Evolutionary conservation across 2,329 filamentous ascomycete species (phyloP).

Genomic region (Gnomoniopsis sp.): DNA sequence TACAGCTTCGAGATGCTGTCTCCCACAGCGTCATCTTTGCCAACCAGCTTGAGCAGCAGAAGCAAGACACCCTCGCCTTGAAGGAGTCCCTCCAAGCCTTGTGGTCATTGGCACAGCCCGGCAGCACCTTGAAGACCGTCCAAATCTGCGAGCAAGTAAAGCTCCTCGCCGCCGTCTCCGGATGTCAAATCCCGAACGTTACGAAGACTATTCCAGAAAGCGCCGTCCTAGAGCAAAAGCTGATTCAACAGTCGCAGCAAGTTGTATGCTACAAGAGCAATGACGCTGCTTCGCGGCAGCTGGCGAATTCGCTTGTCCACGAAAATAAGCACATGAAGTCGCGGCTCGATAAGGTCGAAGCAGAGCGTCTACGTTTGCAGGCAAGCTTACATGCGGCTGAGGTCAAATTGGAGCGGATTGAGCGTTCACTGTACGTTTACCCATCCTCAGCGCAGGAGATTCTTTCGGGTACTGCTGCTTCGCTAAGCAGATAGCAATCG

Average conservation of each 20-base stretch:
- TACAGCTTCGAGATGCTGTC: not conserved
- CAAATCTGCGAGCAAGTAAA: slow-evolving; percentile 1
- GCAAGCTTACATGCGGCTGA: not conserved
- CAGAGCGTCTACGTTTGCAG: not conserved
- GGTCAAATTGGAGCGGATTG: not conserved
- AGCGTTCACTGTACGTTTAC: not conserved
- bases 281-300: not conserved
- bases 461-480: not conserved
- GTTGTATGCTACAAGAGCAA: not conserved
- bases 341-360: not conserved
- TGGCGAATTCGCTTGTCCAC: not conserved
- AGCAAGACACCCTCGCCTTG: not conserved
- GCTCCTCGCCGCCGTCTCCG: not conserved
- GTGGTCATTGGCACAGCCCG: slow-evolving; percentile 1
- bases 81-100: not conserved
- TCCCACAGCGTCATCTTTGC: not conserved
- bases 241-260: not conserved
- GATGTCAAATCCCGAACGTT: not conserved
- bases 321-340: not conserved
- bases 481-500: not conserved
- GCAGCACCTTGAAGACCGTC: not conserved
- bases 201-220: not conserved
- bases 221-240: not conserved
- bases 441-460: not conserved
- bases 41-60: not conserved